Evolutionary conservation across 2,329 filamentous ascomycete species (phyloP).

Genomic region (Xylariaceae sp.): DNA sequence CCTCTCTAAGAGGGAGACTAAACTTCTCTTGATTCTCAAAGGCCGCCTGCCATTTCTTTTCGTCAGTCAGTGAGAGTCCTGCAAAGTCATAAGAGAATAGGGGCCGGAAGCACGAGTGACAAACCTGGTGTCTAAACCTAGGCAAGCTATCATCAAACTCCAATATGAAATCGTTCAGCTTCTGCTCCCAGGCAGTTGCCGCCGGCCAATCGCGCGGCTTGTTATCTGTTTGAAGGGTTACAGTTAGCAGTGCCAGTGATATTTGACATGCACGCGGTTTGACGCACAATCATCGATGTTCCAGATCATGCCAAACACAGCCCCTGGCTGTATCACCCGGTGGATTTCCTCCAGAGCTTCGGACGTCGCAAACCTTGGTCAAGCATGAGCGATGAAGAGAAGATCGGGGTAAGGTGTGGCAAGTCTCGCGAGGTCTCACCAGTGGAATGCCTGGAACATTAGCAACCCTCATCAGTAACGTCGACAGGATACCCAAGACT

Average conservation of each 20-base stretch:
- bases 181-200: conserved; percentile 55
- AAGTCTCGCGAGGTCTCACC: conserved; percentile 37
- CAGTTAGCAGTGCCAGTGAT: background rate
- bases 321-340: conserved; percentile 56
- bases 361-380: conserved; percentile 60
- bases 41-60: conserved; percentile 54
- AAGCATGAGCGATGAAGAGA: conserved; percentile 5
- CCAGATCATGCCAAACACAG: conserved; percentile 64
- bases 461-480: conserved; percentile 1
- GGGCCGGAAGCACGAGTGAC: conserved; percentile 6
- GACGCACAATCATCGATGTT: conserved; percentile 64
- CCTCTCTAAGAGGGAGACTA: conserved; percentile 55
- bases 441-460: conserved; percentile 40
- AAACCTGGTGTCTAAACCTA: conserved; percentile 57
- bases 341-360: conserved; percentile 61
- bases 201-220: conserved; percentile 52
- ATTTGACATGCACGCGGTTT: background rate
- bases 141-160: conserved; percentile 53
- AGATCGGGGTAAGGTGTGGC: background rate
- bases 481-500: conserved; percentile 6
- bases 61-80: conserved; percentile 6
- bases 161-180: conserved; percentile 54
- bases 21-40: conserved; percentile 59
- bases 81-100: background rate
- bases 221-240: conserved; percentile 49